phyloP scores from a whole-genome alignment of 176 grass and related monocot species.

The Rhynchospora breviuscula region DNA sequence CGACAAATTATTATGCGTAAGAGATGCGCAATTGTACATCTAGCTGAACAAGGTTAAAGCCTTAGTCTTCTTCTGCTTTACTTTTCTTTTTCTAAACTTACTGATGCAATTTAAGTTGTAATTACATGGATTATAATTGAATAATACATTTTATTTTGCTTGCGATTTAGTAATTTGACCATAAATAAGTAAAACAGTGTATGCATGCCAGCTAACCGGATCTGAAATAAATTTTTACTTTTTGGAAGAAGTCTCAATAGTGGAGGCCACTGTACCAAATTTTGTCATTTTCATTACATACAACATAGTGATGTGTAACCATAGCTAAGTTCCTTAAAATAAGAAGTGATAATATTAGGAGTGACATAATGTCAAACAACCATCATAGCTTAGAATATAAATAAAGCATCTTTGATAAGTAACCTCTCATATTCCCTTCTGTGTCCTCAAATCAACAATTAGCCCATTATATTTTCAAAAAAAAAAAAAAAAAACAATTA shows the following conservation, averaged over 20 bases:
- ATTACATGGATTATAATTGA: too few relatives aligned
- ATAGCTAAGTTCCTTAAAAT: background rate
- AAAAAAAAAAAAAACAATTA: too few relatives aligned
- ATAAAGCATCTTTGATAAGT: background rate
- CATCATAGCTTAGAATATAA: background rate
- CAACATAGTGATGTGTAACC: background rate
- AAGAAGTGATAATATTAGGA: conserved; percentile 2
- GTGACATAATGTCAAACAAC: background rate
- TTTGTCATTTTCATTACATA: conserved; percentile 12
- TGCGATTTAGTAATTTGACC: background rate
- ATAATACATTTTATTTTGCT: too few relatives aligned
- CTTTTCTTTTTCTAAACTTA: too few relatives aligned
- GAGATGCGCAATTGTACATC: too few relatives aligned
- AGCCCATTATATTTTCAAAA: background rate
- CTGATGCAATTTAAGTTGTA: too few relatives aligned
- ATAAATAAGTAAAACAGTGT: background rate
- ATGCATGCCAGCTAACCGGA: background rate
- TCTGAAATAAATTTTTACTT: background rate
- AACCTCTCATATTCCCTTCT: background rate
- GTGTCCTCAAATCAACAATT: background rate
- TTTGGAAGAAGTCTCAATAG: background rate
- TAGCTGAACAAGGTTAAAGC: too few relatives aligned
- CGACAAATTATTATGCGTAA: too few relatives aligned
- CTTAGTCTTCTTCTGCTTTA: too few relatives aligned
- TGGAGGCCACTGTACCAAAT: background rate